Percentiles rank a stretch among this genome's conserved stretches.
phyloP scores from a whole-genome alignment of 164 flowering plant genomes.

The Hamamelis virginiana region DNA sequence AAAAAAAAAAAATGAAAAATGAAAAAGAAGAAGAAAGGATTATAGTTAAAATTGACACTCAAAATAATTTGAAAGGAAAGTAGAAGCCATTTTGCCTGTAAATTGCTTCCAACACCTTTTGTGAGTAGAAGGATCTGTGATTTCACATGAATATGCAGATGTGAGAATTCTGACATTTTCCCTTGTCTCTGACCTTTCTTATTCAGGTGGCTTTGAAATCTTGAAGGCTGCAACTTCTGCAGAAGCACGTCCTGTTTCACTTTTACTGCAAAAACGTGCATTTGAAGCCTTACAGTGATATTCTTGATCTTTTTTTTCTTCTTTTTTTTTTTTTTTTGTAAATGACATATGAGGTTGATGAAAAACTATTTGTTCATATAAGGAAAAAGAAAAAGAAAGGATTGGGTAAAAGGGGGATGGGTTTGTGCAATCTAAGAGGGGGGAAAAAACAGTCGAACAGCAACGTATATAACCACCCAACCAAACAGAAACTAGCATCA shows the following conservation, averaged over 20 bases:
- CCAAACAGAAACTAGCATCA: too few species aligned
- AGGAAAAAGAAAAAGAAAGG: too few species aligned
- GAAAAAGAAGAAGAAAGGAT: too few species aligned
- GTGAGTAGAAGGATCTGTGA: not conserved
- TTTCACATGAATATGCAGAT: not conserved
- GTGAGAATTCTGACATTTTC: not conserved
- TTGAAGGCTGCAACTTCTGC: not conserved
- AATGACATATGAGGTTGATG: not conserved
- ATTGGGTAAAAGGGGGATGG: too few species aligned
- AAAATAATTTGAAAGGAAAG: too few species aligned
- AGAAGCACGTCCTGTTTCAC: not conserved
- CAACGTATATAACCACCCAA: too few species aligned
- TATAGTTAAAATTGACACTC: not conserved
- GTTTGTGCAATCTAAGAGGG: too few species aligned
- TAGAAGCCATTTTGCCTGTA: not conserved
- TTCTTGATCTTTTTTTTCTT: not conserved
- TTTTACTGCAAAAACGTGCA: not conserved
- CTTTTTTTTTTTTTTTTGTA: too few species aligned
- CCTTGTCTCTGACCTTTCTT: not conserved
- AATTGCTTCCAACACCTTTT: not conserved
- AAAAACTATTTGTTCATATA: too few species aligned
- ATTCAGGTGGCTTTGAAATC: not conserved
- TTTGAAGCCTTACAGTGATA: not conserved
- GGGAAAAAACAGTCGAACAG: too few species aligned
- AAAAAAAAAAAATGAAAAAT: not conserved